Conservation (phyloP, 1,139 yeast species). For the Zhuliangozyma parablackwelliae region DNA sequence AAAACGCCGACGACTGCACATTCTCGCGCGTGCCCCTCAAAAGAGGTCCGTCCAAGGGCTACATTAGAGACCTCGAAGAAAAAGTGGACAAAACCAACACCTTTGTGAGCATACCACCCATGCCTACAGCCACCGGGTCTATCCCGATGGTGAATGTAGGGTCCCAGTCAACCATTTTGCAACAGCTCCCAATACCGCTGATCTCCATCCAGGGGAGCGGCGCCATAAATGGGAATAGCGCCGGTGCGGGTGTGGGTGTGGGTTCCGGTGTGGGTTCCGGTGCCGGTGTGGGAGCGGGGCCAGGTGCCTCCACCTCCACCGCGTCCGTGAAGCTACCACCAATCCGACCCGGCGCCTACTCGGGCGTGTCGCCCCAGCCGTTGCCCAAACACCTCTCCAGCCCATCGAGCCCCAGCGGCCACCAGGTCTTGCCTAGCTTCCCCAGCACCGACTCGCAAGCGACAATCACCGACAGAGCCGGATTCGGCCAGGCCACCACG, state of each 20-base stretch:
- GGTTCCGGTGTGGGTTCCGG: too few relatives aligned
- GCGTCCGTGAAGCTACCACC: conserved; percentile 3
- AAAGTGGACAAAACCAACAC: conserved; percentile 12
- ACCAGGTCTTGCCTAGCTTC: conserved; percentile 8
- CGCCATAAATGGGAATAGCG: too few relatives aligned
- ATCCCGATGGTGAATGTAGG: conserved; percentile 2
- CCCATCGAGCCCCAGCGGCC: conserved; percentile 19
- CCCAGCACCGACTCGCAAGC: conserved; percentile 8
- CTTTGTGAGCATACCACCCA: too few relatives aligned
- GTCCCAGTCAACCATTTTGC: conserved; percentile 9
- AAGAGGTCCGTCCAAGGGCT: conserved; percentile 76
- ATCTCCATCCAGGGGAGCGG: neutral
- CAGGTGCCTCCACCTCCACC: too few relatives aligned
- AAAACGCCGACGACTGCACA: conserved; percentile 51
- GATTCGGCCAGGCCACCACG: neutral
- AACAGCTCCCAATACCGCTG: conserved; percentile 1
- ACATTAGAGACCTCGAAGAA: conserved; percentile 42
- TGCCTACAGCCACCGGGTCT: too few relatives aligned
- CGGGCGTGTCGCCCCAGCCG: too few relatives aligned
- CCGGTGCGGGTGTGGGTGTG: too few relatives aligned
- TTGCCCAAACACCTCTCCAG: conserved; percentile 8
- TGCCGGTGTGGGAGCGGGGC: too few relatives aligned
- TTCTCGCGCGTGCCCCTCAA: conserved; percentile 68
- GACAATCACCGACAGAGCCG: neutral
- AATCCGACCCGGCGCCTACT: neutral